Evolutionary conservation across 768 basidiomycete species (phyloP), one percentile per base, ranked within the genome.

Genomic region (Butyriboletus loyo): DNA sequence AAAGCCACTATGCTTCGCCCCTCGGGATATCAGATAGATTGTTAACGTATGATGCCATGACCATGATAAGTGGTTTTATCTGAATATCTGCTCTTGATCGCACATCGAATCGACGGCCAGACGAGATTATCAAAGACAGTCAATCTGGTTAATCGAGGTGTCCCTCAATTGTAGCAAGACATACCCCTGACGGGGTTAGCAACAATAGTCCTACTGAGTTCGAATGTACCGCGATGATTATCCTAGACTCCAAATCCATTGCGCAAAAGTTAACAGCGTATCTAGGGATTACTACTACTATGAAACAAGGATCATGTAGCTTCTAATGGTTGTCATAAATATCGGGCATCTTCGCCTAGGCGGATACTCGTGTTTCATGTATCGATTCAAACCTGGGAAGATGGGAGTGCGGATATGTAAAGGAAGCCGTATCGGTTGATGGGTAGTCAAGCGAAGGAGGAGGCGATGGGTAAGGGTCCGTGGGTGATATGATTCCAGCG

Each of bases 391-490:
- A 24, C 21, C 39, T 44, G 3, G 46, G 42, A 28, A 44, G 45
- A 38, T 54, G 52, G 7, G 50, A 25, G 15, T 42, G 46, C 3
- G 49, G 32, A 41, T 60, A 57, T 44, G 41, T 30, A 50, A 71
- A 56, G n/a, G 49, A 32, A 8, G 36, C 28, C 11, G 27, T 50
- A 17, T 63, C 54, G 0, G 44, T 52, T 38, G 52, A 53, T 1
- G 68, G 70, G 4, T 67, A 63, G 60, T 60, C 59, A 49, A 62
- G 53, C 42, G 64, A 61, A 19, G 68, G 71, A 46, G 79, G 80
- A 2, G 78, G 80, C 0, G 79, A 79, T 19, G 80, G 80, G 62
- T 81, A 82, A 15, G 75, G 69, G 31, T 72, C 72, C n/a, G 61
- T 61, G 7, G 74, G 72, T 39, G 68, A 68, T 32, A 50, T 56